Conservation (phyloP, 2,329 filamentous ascomycete genomes). For the Aspergillus amoenus region DNA sequence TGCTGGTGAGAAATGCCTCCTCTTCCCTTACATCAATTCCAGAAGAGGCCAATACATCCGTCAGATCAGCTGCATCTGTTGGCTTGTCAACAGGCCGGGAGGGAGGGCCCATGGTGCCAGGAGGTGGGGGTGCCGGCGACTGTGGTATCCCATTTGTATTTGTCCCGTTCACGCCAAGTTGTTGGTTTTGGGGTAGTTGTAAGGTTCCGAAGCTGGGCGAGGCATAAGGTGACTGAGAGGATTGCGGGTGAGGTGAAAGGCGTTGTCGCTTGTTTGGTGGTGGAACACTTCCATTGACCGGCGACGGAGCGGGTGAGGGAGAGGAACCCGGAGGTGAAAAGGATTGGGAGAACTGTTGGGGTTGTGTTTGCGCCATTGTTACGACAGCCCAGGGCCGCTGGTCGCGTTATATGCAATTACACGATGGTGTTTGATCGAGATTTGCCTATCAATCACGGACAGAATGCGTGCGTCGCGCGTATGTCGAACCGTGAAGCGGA, state of each 20-base stretch:
- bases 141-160: conserved; percentile 58
- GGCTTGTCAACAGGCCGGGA: conserved; percentile 56
- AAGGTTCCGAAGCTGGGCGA: conserved; percentile 57
- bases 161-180: conserved; percentile 33
- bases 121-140: conserved; percentile 36
- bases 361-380: conserved; percentile 60
- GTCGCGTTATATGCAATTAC: conserved; percentile 8
- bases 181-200: conserved; percentile 44
- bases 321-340: conserved; percentile 65
- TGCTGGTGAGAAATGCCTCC: conserved; percentile 72
- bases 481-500: conserved; percentile 35
- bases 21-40: conserved; percentile 86
- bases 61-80: conserved; percentile 66
- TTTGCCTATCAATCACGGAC: conserved; percentile 21
- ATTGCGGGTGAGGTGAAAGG: conserved; percentile 67
- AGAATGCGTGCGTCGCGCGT: conserved; percentile 30
- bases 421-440: conserved; percentile 22
- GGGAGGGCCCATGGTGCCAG: conserved; percentile 62
- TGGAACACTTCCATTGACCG: conserved; percentile 52
- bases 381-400: conserved; percentile 3
- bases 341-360: conserved; percentile 51
- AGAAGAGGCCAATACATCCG: conserved; percentile 79
- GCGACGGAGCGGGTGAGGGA: conserved; percentile 60
- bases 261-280: conserved; percentile 73
- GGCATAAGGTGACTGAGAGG: conserved; percentile 58